phyloP scores from a whole-genome alignment of 805 yeast species.

The Monosporozyma servazzii region DNA sequence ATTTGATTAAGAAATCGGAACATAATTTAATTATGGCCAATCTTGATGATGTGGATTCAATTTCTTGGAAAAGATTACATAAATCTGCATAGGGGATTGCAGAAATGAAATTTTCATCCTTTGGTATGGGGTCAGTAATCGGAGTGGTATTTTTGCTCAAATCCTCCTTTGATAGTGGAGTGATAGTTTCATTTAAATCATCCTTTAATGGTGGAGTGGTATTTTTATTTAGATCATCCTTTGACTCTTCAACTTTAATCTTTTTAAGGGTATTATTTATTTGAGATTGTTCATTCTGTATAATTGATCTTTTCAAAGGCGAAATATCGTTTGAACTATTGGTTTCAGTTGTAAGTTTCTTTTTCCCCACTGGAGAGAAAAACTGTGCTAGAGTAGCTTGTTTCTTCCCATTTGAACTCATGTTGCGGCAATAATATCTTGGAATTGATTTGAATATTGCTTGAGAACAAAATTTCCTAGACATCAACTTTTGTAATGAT shows the following conservation, averaged over 20 bases:
- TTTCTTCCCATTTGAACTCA: constrained; percentile 5
- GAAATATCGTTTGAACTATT: not conserved
- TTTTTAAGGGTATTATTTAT: not conserved
- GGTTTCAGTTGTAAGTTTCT: not conserved
- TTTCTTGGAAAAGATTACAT: constrained; percentile 59
- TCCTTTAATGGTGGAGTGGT: no score
- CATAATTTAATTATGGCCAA: constrained; percentile 71
- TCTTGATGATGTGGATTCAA: constrained; percentile 76
- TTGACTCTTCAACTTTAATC: not conserved
- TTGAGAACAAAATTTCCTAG: not conserved
- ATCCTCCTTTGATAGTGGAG: no score
- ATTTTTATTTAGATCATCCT: not conserved
- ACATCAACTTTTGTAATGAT: not conserved
- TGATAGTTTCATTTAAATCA: no score
- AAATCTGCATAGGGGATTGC: constrained; percentile 31
- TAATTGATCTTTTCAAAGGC: not conserved
- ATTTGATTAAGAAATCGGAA: constrained; percentile 59
- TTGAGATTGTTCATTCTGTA: not conserved
- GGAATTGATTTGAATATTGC: not conserved
- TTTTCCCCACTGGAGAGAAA: constrained; percentile 21
- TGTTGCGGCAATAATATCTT: not conserved
- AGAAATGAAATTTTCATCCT: constrained; percentile 6
- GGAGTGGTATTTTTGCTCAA: not conserved
- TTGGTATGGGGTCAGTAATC: not conserved
- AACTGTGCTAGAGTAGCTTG: constrained; percentile 29